phyloP scores from a whole-genome alignment of 805 yeast species.

The Metschnikowia shivogae region DNA sequence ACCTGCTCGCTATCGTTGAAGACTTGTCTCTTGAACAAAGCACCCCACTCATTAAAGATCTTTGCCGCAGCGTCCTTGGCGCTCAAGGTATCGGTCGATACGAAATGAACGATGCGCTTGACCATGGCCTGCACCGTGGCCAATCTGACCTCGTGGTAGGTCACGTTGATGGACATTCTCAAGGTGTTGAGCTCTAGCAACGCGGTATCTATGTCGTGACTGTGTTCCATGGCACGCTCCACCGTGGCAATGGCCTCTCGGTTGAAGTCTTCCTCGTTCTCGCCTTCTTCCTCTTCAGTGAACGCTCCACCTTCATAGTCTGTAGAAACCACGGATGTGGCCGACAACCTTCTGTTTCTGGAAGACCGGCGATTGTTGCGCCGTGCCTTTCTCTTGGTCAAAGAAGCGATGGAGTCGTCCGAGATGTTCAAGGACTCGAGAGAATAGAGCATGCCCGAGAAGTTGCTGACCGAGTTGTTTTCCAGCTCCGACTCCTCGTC shows the following conservation, averaged over 20 bases:
- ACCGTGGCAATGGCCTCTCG: constrained; percentile 93
- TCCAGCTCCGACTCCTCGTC: constrained; percentile 36
- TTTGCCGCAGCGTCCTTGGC: constrained; percentile 73
- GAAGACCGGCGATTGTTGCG: constrained; percentile 23
- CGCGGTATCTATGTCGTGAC: constrained; percentile 92
- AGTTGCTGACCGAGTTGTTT: constrained; percentile 31
- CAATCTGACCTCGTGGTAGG: constrained; percentile 85
- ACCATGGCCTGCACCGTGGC: constrained; percentile 77
- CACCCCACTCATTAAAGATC: constrained; percentile 77
- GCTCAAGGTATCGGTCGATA: constrained; percentile 71
- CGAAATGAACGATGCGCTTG: constrained; percentile 64
- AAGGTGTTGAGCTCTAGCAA: constrained; percentile 86
- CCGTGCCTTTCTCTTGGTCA: constrained; percentile 44
- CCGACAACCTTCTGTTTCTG: constrained; percentile 30
- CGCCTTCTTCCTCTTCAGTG: constrained; percentile 31
- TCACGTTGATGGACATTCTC: constrained; percentile 96
- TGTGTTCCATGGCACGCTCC: constrained; percentile 84
- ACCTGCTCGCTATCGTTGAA: constrained; percentile 75
- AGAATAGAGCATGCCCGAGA: constrained; percentile 44
- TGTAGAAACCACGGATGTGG: constrained; percentile 38
- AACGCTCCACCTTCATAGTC: constrained; percentile 42
- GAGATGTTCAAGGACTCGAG: constrained; percentile 47
- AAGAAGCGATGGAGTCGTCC: constrained; percentile 56
- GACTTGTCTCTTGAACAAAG: constrained; percentile 78
- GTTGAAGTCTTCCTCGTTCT: constrained; percentile 66